phyloP scores from a whole-genome alignment of 257 asterid species.

The Rehmannia glutinosa region DNA sequence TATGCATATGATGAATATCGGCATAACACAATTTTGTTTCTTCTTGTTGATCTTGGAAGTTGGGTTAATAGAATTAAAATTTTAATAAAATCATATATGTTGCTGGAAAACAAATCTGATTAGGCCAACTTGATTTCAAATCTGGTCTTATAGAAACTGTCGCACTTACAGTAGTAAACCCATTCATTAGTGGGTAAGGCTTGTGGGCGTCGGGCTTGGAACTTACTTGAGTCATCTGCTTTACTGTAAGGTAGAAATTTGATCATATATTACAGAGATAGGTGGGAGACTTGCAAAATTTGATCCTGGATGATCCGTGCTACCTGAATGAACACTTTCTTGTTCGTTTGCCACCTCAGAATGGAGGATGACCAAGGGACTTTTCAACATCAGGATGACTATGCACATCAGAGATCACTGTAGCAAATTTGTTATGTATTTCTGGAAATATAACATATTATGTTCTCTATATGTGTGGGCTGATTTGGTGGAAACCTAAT shows the following conservation, averaged over 20 bases:
- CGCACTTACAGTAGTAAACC: not conserved
- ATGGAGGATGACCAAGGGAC: not conserved
- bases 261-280: not conserved
- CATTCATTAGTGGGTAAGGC: not conserved
- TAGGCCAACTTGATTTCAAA: not conserved
- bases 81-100: not conserved
- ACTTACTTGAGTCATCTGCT: not conserved
- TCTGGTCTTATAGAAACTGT: not conserved
- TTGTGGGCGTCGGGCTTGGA: not conserved
- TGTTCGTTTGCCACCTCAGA: not conserved
- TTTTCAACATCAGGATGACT: not conserved
- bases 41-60: not conserved
- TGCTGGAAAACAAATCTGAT: not conserved
- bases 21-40: not conserved
- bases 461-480: not conserved
- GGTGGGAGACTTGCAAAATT: not conserved
- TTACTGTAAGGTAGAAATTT: not conserved
- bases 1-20: not conserved
- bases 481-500: no score
- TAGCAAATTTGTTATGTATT: not conserved
- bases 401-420: not conserved
- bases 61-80: not conserved
- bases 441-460: not conserved
- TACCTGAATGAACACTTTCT: not conserved
- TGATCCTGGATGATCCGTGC: slow-evolving; percentile 2